Conservation (phyloP, 148 eudicot species). For the Rhododendron kiyosumense region DNA sequence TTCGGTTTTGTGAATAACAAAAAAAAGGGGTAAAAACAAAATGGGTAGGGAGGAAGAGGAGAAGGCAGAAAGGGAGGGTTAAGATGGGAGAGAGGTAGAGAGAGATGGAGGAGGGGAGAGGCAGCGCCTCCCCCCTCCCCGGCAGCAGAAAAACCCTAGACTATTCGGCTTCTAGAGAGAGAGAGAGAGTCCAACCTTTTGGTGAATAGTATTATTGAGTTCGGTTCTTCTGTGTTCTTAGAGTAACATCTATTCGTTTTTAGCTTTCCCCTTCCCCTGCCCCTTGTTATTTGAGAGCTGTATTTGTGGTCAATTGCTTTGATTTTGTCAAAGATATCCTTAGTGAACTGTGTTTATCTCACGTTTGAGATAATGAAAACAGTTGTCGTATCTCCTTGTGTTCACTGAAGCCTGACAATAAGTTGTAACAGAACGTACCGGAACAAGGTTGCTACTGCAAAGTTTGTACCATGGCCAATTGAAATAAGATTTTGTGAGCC, state of each 20-base stretch:
- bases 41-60: too few species aligned
- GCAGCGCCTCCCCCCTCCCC: too few species aligned
- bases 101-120: too few species aligned
- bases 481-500: constrained; percentile 91
- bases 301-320: neutral
- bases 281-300: neutral
- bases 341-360: neutral
- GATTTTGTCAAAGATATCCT: neutral
- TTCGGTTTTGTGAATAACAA: too few species aligned
- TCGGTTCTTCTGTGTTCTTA: neutral
- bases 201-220: neutral
- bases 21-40: too few species aligned
- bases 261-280: neutral
- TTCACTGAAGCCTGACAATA: constrained; percentile 5
- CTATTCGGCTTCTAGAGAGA: too few species aligned
- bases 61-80: too few species aligned
- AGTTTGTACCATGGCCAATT: constrained; percentile 72
- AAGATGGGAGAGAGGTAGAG: too few species aligned
- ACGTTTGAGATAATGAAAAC: neutral
- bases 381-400: neutral
- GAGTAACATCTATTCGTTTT: neutral
- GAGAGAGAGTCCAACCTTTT: too few species aligned
- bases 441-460: constrained; percentile 67
- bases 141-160: too few species aligned
- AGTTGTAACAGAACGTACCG: constrained; percentile 71